Conservation (phyloP, 805 yeast species). For the Suhomyces emberorum region DNA sequence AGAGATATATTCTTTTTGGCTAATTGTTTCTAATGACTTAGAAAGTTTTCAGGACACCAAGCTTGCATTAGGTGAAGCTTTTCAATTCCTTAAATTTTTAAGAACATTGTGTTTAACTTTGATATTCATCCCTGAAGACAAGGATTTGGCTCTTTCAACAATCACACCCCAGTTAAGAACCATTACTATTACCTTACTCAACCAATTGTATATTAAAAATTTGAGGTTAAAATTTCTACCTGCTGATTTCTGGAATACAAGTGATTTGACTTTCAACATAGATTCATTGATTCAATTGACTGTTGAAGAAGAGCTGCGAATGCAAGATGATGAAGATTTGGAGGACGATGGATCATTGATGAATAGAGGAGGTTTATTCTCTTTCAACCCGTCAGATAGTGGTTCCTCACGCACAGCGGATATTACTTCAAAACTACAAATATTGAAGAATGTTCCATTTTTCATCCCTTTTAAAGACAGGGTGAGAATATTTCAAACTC, state of each 20-base stretch:
- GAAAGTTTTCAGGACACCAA: slow-evolving; percentile 50
- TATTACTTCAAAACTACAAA: slow-evolving; percentile 34
- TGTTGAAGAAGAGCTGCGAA: slow-evolving; percentile 39
- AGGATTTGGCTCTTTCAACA: slow-evolving; percentile 2
- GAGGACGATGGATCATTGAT: slow-evolving; percentile 31
- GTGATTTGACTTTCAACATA: slow-evolving; percentile 27
- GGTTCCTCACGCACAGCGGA: background rate
- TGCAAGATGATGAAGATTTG: slow-evolving; percentile 12
- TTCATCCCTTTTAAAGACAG: slow-evolving; percentile 74
- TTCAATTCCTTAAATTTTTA: slow-evolving; percentile 44
- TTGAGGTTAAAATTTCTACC: slow-evolving; percentile 55
- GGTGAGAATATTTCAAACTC: slow-evolving; percentile 65
- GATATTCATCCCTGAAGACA: slow-evolving; percentile 33
- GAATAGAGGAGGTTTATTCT: slow-evolving; percentile 53
- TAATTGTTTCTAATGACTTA: slow-evolving; percentile 62
- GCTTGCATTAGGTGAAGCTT: slow-evolving; percentile 36
- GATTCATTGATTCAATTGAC: slow-evolving; percentile 35
- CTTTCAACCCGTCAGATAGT: background rate
- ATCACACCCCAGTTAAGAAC: slow-evolving; percentile 17
- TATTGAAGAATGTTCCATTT: slow-evolving; percentile 69
- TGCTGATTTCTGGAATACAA: slow-evolving; percentile 51
- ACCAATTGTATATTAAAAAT: slow-evolving; percentile 65
- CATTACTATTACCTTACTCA: slow-evolving; percentile 50
- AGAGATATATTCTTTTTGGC: slow-evolving; percentile 64
- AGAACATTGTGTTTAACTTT: slow-evolving; percentile 49